Base-by-base conservation (phyloP, 495 filamentous ascomycete genomes). In the Diplogelasinospora grovesii region DNA sequence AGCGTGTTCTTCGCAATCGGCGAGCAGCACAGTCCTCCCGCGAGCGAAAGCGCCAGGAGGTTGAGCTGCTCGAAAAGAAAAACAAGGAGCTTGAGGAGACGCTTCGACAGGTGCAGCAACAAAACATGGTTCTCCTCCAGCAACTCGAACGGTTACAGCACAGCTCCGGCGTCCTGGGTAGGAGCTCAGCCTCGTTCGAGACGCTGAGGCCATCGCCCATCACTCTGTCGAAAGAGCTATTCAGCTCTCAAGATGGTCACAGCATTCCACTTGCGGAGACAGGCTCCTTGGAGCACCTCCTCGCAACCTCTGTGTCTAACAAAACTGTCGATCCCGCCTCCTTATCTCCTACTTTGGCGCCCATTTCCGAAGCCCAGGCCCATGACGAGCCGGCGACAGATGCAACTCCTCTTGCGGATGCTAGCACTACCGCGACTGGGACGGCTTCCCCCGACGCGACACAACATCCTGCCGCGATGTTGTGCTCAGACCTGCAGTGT, bases 401-500 rank as follows among this genome's bases (percentile, higher is more conserved):
- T 22, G 49, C 56, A 35, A 25, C 55, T 6, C 43, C 51, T 26
- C 45, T 46, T 45, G 50, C 48, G 24, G 49, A 49, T 19, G 39
- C 51, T 35, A 35, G 61, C 34, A 37, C 59, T 52, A 60, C 62
- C 49, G 7, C 24, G 35, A 25, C 40, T 22, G 44, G 39, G 41
- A 74, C 73, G 65, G 73, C 75, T 73, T 81, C 83, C 70, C 71
- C 83, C 77, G 86, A 92, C 74, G 66, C 76, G 92, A 89, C 89
- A 96, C 90, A 94, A 95, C 90, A 94, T 95, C 86, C 92, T 95
- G 92, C 92, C 74, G 90, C 75, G 88, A 81, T 95, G 89, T 94
- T 96, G 90, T 96, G 86, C 74, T 36, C 35, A 30, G 92, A 90
- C 92, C 92, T 95, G 92, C 92, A 83, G 92, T 98, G 92, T 96